Conservation (phyloP, 2,329 filamentous ascomycete genomes). For the Pleurostoma richardsiae region DNA sequence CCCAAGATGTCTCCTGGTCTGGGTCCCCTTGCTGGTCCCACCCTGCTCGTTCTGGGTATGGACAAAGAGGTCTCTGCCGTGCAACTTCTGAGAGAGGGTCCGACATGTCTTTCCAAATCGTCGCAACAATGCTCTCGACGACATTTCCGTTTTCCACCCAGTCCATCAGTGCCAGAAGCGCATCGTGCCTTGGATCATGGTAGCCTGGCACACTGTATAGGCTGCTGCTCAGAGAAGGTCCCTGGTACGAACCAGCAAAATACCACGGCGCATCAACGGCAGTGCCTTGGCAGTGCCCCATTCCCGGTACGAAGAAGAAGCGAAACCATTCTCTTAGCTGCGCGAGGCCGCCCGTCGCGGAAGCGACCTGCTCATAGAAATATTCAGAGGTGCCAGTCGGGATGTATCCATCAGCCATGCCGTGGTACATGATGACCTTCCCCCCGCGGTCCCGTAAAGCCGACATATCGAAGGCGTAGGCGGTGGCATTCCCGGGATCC, state of each 20-base stretch:
- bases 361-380: neutral
- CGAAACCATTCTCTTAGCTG: conserved; percentile 38
- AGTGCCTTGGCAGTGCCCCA: conserved; percentile 31
- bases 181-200: conserved; percentile 23
- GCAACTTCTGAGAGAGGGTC: conserved; percentile 11
- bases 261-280: conserved; percentile 2
- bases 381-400: conserved; percentile 10
- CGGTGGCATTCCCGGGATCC: conserved; percentile 12
- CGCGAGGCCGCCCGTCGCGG: neutral
- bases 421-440: conserved; percentile 25
- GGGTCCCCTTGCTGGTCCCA: conserved; percentile 7
- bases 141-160: conserved; percentile 21
- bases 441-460: conserved; percentile 14
- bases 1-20: conserved; percentile 6
- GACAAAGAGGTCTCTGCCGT: conserved; percentile 16
- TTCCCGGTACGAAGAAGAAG: conserved; percentile 39
- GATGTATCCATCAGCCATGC: conserved; percentile 19
- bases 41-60: conserved; percentile 13
- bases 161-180: conserved; percentile 19
- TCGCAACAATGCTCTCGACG: conserved; percentile 18
- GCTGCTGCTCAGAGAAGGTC: conserved; percentile 17
- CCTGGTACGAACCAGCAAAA: conserved; percentile 4
- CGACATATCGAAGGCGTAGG: conserved; percentile 22
- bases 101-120: conserved; percentile 13
- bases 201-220: conserved; percentile 28